A percentile compares a stretch with the other conserved stretches of the same genome.
Evolutionary conservation across 352 stramenopile genomes (phyloP).

Genomic region (Phytophthora constricta): DNA sequence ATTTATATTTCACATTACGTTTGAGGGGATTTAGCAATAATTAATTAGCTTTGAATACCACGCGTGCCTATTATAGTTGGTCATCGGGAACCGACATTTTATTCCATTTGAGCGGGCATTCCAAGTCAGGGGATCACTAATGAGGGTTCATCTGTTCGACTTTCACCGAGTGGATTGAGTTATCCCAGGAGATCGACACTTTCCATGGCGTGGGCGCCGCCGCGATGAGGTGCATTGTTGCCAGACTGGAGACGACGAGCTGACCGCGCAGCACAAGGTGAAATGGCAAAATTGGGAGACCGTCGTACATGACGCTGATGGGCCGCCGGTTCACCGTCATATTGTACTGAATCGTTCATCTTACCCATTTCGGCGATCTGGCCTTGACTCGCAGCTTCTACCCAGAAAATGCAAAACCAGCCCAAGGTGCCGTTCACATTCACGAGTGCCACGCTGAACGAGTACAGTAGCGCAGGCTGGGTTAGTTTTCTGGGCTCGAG

Average conservation of each 20-base stretch:
- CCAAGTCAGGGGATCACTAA: too few species aligned
- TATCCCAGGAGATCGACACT: slow-evolving; percentile 93
- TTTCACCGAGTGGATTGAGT: slow-evolving; percentile 93
- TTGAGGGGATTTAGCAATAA: too few species aligned
- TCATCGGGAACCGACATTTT: too few species aligned
- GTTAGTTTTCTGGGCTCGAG: not conserved
- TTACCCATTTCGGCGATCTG: slow-evolving; percentile 98
- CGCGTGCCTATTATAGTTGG: too few species aligned
- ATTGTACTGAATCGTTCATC: too few species aligned
- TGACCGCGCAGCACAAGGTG: slow-evolving; percentile 91
- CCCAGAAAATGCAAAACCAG: slow-evolving; percentile 90
- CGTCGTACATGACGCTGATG: slow-evolving; percentile 96
- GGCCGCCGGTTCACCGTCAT: slow-evolving; percentile 88
- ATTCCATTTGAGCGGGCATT: too few species aligned
- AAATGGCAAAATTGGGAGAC: slow-evolving; percentile 95
- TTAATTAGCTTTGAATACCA: too few species aligned
- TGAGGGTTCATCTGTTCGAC: too few species aligned
- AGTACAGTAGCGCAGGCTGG: slow-evolving; percentile 13
- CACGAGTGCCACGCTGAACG: slow-evolving; percentile 36
- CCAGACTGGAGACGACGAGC: slow-evolving; percentile 90
- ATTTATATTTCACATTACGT: too few species aligned
- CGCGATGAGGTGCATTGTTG: slow-evolving; percentile 95
- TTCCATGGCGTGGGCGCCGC: slow-evolving; percentile 96
- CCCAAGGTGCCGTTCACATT: slow-evolving; percentile 82
- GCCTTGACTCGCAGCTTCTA: slow-evolving; percentile 94